Evolutionary conservation across 441 rosid genomes (phyloP), one percentile per base, ranked within the genome.

Genomic region (Arabidopsis hybrid): DNA sequence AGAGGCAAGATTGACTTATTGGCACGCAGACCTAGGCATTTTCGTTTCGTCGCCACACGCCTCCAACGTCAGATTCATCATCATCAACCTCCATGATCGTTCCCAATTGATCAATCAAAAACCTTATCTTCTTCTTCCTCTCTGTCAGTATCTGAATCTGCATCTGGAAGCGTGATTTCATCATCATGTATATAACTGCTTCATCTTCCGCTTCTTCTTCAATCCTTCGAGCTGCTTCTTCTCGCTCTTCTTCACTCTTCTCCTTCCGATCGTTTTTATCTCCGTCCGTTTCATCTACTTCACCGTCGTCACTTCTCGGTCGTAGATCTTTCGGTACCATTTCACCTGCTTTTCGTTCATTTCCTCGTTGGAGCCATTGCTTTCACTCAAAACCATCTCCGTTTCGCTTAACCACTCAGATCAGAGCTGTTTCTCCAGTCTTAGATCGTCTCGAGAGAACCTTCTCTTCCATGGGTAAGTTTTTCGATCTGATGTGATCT

Each of bases 391-490:
- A 87, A 53, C 85, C 96, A 0, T 34, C 80, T 31, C 77, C 88
- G 42, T 82, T 87, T 8, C 93, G 95, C 5, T 61, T 91, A 16
- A 65, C 46, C 43, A 9, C 77, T 61, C 97, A 87, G 88, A 85
- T 85, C 88, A 85, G 93, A 79, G 49, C 84, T 9, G 84, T 60
- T 17, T 72, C 92, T 67, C 90, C 97, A 1, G 82, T 71, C 47
- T 69, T 90, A 67, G 95, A 91, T 55, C 92, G 83, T 14, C 83
- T 96, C 32, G 66, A 87, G 86, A 82, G 88, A 50, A 85, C 74
- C 73, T 86, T 96, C 74, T 84, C 95, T 43, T 83, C 97, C 57
- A 91, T 91, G 96, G 98, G 99, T 96, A 86, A 2, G 29, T 42
- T 42, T 13, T 43, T 17, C 8, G 52, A 43, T 60, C 10, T 1